phyloP scores from a whole-genome alignment of 768 basidiomycete genomes.

The Russula brevipes region DNA sequence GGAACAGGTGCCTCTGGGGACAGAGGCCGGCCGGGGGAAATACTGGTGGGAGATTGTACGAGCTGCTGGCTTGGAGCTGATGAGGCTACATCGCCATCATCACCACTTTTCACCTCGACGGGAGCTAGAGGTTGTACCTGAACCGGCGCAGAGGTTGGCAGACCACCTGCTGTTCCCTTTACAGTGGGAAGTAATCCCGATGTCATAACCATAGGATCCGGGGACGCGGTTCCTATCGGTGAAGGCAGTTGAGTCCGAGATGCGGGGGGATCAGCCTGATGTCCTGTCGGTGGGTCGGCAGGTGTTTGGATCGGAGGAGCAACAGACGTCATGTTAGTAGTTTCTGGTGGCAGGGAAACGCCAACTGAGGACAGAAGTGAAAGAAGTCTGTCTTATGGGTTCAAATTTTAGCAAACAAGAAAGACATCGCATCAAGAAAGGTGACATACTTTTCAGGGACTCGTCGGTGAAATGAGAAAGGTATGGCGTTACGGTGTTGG shows the following conservation, averaged over 20 bases:
- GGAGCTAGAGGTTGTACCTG: not conserved
- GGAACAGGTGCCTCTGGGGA: not conserved
- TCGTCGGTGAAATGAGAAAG: not conserved
- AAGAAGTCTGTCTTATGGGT: slow-evolving; percentile 11
- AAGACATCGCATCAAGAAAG: not conserved
- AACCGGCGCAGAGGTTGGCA: not conserved
- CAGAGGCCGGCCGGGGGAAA: not conserved
- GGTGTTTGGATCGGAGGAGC: not conserved
- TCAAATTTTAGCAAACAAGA: slow-evolving; percentile 1
- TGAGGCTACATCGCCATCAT: not conserved
- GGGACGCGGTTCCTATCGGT: not conserved
- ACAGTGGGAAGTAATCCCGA: not conserved
- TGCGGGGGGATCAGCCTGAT: not conserved
- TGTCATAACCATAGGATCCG: not conserved
- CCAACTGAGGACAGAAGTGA: slow-evolving; percentile 11
- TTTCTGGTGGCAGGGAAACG: not conserved
- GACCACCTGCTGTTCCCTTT: not conserved
- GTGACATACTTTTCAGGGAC: slow-evolving; percentile 6
- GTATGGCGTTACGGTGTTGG: slow-evolving; percentile 7
- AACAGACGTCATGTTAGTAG: not conserved
- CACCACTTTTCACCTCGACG: not conserved
- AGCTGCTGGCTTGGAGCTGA: not conserved
- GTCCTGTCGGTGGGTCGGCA: not conserved
- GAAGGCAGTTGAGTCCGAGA: not conserved
- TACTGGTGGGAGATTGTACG: not conserved